These are phyloP conservation scores for Neurospora sp. DNA, from an alignment of 495 filamentous ascomycete genomes.

Conservation along the genomic window DNA sequence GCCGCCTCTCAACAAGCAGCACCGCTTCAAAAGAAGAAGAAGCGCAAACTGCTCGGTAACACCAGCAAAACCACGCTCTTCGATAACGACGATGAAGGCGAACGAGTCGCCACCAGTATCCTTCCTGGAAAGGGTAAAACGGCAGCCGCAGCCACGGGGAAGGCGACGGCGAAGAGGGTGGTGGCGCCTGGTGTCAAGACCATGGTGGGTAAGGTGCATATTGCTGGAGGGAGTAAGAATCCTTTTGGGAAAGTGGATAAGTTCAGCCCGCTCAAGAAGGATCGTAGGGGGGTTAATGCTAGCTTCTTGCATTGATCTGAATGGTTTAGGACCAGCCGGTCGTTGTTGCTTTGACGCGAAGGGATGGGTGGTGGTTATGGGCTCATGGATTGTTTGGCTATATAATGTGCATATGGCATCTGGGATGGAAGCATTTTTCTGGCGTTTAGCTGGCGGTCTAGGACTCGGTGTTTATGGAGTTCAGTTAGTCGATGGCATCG, in stretches of 20 bases:
- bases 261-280: slow-evolving; percentile 78
- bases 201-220: slow-evolving; percentile 7
- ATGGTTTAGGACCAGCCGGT: neutral
- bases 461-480: neutral
- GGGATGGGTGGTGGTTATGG: neutral
- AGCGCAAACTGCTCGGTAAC: slow-evolving; percentile 58
- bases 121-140: slow-evolving; percentile 18
- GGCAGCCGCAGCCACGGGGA: neutral
- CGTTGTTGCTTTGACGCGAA: neutral
- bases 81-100: slow-evolving; percentile 61
- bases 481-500: neutral
- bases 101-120: slow-evolving; percentile 25
- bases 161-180: slow-evolving; percentile 20
- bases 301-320: slow-evolving; percentile 38
- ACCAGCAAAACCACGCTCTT: slow-evolving; percentile 51
- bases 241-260: slow-evolving; percentile 30
- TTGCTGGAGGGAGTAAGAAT: slow-evolving; percentile 24
- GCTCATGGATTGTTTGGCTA: neutral
- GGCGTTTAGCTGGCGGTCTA: neutral
- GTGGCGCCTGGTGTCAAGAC: slow-evolving; percentile 10
- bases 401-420: slow-evolving; percentile 1
- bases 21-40: slow-evolving; percentile 54
- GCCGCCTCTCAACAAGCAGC: neutral
- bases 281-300: slow-evolving; percentile 49
- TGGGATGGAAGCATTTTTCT: slow-evolving; percentile 1